Conservation (phyloP, 164 flowering plant genomes). For the Tetrastigma voinierianum region DNA sequence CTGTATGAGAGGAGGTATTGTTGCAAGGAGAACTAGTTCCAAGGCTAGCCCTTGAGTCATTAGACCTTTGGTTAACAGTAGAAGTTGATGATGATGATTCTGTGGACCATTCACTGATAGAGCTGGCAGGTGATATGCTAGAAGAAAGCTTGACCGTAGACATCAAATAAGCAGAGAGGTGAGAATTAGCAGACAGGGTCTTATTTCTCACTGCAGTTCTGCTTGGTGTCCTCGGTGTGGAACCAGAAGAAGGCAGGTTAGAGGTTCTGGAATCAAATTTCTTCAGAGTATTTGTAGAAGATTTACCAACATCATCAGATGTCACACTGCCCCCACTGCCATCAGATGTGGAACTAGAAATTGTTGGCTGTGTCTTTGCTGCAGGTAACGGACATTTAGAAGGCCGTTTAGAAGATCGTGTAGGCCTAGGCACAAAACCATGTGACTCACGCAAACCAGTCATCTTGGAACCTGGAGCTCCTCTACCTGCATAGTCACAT, state of each 20-base stretch:
- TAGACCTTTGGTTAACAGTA: constrained; percentile 40
- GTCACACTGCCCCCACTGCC: constrained; percentile 47
- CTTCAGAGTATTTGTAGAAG: constrained; percentile 29
- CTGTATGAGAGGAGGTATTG: constrained; percentile 18
- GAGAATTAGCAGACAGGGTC: constrained; percentile 31
- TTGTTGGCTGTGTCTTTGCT: constrained; percentile 24
- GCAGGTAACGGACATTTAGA: constrained; percentile 32
- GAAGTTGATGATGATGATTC: constrained; percentile 71
- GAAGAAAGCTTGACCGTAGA: constrained; percentile 41
- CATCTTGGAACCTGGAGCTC: constrained; percentile 25
- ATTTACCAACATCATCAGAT: constrained; percentile 33
- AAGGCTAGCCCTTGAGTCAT: constrained; percentile 30
- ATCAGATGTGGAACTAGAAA: constrained; percentile 46
- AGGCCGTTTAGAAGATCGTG: constrained; percentile 36
- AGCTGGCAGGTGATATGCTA: constrained; percentile 66
- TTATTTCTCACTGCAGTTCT: constrained; percentile 29
- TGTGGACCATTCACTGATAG: constrained; percentile 79
- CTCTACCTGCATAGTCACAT: constrained; percentile 31
- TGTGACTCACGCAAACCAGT: constrained; percentile 23
- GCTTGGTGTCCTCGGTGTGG: constrained; percentile 26
- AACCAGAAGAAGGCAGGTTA: constrained; percentile 28
- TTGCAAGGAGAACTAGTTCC: constrained; percentile 23
- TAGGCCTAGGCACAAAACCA: constrained; percentile 34
- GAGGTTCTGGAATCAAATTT: constrained; percentile 23
- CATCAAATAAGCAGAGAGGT: constrained; percentile 34